These are phyloP conservation scores for Manihot esculenta DNA, from an alignment of 441 rosid species.

Conservation along the genomic window DNA sequence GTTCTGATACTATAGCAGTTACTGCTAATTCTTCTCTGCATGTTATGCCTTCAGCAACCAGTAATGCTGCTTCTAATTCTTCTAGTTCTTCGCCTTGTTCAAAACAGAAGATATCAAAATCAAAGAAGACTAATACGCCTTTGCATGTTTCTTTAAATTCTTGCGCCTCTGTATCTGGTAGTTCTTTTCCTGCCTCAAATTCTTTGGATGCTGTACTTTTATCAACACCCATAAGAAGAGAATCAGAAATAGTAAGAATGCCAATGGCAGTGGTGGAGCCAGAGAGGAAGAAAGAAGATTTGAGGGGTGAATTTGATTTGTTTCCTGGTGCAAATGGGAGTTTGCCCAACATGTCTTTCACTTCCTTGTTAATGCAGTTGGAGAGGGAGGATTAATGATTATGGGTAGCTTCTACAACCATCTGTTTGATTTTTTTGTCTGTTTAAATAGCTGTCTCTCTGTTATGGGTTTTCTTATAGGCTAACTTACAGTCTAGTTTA, in stretches of 20 bases:
- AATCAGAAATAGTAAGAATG: not conserved
- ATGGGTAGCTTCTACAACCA: not conserved
- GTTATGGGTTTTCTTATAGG: too few species aligned
- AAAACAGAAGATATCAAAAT: not conserved
- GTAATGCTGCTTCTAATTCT: too few species aligned
- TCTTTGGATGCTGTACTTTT: not conserved
- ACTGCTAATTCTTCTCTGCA: not conserved
- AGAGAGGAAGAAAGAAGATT: not conserved
- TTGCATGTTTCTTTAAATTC: not conserved
- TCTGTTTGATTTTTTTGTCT: not conserved
- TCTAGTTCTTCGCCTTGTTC: too few species aligned
- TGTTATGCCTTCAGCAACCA: not conserved
- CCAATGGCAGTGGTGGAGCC: not conserved
- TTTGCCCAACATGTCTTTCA: slow-evolving; percentile 2
- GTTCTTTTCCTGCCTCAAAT: not conserved
- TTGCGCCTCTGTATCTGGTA: not conserved
- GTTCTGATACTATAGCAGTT: not conserved
- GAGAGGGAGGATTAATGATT: not conserved
- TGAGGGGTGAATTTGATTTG: slow-evolving; percentile 10
- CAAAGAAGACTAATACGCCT: not conserved
- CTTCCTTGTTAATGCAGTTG: slow-evolving; percentile 13
- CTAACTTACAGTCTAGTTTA: too few species aligned
- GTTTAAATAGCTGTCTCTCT: too few species aligned
- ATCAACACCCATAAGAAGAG: not conserved
- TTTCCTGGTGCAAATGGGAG: not conserved